These are phyloP conservation scores for Cryptococcus depauperatus DNA, from an alignment of 1,284 basidiomycete genomes.

Conservation along the genomic window DNA sequence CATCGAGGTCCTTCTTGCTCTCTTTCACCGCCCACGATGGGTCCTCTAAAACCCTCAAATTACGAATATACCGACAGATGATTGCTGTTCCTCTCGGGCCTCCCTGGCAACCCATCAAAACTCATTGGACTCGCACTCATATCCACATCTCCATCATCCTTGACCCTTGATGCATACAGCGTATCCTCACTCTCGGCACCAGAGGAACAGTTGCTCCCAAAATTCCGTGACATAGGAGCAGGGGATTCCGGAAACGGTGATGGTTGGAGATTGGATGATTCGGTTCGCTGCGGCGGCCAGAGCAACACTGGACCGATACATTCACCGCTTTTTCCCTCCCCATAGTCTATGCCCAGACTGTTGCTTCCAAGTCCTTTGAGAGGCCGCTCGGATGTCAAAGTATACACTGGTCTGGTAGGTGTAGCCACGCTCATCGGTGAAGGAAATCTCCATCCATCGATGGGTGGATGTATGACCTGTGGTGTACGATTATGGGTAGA, in stretches of 20 bases:
- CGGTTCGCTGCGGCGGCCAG: slow-evolving; percentile 13
- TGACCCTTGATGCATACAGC: neutral
- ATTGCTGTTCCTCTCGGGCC: slow-evolving; percentile 1
- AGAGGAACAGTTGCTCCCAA: too few species aligned
- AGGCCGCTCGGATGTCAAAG: slow-evolving; percentile 1
- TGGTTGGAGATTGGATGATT: slow-evolving; percentile 16
- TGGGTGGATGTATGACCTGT: slow-evolving; percentile 27
- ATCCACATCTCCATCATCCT: slow-evolving; percentile 12
- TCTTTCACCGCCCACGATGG: neutral
- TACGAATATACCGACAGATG: slow-evolving; percentile 27
- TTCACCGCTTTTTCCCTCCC: too few species aligned
- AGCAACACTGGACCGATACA: slow-evolving; percentile 9
- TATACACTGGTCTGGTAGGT: slow-evolving; percentile 11
- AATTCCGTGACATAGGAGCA: slow-evolving; percentile 5
- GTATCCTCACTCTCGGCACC: neutral
- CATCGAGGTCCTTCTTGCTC: neutral
- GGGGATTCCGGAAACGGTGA: slow-evolving; percentile 31
- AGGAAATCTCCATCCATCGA: slow-evolving; percentile 39
- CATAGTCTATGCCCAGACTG: too few species aligned
- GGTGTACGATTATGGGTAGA: slow-evolving; percentile 19
- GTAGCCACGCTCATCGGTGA: slow-evolving; percentile 14
- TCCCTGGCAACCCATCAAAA: slow-evolving; percentile 17
- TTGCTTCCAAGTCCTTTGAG: too few species aligned
- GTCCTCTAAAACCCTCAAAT: slow-evolving; percentile 19
- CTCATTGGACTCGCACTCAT: slow-evolving; percentile 18